phyloP scores from a whole-genome alignment of 768 basidiomycete species.

The Filobasidium floriforme region DNA sequence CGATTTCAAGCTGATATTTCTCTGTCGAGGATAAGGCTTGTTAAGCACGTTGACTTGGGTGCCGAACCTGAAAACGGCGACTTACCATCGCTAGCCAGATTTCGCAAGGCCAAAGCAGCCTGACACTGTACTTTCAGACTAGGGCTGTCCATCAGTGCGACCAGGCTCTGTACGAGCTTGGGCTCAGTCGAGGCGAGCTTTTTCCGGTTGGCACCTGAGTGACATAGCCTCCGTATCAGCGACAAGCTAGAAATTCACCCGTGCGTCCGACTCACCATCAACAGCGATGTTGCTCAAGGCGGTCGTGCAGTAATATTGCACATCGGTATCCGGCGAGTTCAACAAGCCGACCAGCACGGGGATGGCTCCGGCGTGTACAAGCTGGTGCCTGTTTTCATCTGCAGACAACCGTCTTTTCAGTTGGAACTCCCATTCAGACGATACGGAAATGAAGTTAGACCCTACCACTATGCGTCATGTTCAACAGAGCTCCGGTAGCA shows the following conservation, averaged over 20 bases:
- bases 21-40: constrained; percentile 51
- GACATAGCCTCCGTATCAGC: constrained; percentile 10
- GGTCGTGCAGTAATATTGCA: constrained; percentile 99
- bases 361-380: constrained; percentile 96
- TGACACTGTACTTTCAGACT: constrained; percentile 99
- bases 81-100: constrained; percentile 91
- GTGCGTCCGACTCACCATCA: constrained; percentile 55
- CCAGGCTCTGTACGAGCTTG: constrained; percentile 85
- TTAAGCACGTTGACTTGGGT: not conserved
- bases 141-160: constrained; percentile 90
- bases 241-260: not conserved
- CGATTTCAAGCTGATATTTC: constrained; percentile 97
- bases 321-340: constrained; percentile 96
- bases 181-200: constrained; percentile 90
- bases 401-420: constrained; percentile 5
- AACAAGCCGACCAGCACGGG: constrained; percentile 90
- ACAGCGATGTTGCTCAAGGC: constrained; percentile 98
- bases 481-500: constrained; percentile 91
- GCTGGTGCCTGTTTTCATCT: constrained; percentile 98
- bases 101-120: constrained; percentile 88
- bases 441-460: constrained; percentile 22
- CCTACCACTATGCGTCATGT: constrained; percentile 98
- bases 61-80: constrained; percentile 9
- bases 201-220: constrained; percentile 74
- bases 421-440: not conserved